Evolutionary conservation across 768 basidiomycete species (phyloP).

Genomic region (Mycena haematopus): DNA sequence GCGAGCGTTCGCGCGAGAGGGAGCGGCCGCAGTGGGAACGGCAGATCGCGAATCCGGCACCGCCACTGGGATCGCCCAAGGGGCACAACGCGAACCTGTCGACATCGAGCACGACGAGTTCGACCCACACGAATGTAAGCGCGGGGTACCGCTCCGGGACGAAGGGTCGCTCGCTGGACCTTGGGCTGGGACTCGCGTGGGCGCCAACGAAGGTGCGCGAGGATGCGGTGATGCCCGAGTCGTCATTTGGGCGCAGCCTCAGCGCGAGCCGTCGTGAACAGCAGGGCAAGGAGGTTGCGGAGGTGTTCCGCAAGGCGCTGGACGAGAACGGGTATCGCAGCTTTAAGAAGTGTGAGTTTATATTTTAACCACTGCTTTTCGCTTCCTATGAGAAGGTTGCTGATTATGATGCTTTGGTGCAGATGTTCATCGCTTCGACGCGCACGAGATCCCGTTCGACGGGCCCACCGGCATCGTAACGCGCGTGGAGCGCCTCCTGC

Average conservation of each 20-base stretch:
- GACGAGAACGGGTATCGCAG: slow-evolving; percentile 52
- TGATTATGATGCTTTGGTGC: background rate
- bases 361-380: background rate
- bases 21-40: slow-evolving; percentile 36
- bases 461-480: slow-evolving; percentile 74
- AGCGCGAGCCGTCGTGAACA: slow-evolving; percentile 32
- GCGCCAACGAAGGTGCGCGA: slow-evolving; percentile 72
- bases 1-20: slow-evolving; percentile 23
- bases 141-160: slow-evolving; percentile 50
- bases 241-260: slow-evolving; percentile 41
- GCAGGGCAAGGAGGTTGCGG: slow-evolving; percentile 48
- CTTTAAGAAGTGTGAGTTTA: slow-evolving; percentile 70
- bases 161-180: slow-evolving; percentile 76
- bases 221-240: slow-evolving; percentile 64
- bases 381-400: slow-evolving; percentile 10
- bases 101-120: slow-evolving; percentile 26
- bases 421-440: slow-evolving; percentile 30
- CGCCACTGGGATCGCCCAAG: slow-evolving; percentile 30
- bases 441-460: slow-evolving; percentile 71
- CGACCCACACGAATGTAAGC: slow-evolving; percentile 39
- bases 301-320: slow-evolving; percentile 52
- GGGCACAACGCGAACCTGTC: slow-evolving; percentile 25
- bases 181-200: slow-evolving; percentile 74
- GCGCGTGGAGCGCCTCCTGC: slow-evolving; percentile 66
- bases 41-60: slow-evolving; percentile 25